phyloP scores from a whole-genome alignment of 768 basidiomycete species.

The Russula foetens region DNA sequence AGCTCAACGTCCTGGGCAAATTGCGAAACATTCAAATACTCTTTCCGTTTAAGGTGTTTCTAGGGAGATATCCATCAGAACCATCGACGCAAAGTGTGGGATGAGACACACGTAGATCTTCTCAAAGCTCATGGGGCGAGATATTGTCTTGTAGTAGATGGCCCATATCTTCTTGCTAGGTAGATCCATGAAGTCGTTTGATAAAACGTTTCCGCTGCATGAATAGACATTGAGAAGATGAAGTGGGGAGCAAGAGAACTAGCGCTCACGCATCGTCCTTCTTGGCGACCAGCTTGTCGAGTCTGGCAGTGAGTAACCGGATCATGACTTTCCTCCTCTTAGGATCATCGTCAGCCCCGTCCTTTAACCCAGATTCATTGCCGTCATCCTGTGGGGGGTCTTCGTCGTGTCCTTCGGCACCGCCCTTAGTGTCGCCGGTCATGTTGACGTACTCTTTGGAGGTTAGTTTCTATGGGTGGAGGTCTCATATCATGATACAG shows the following conservation, averaged over 20 bases:
- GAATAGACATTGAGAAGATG: neutral
- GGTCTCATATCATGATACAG: conserved; percentile 1
- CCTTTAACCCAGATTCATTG: conserved; percentile 35
- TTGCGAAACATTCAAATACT: conserved; percentile 56
- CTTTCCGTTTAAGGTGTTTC: conserved; percentile 77
- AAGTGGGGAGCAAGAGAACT: neutral
- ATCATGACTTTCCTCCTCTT: conserved; percentile 53
- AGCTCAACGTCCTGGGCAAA: conserved; percentile 86
- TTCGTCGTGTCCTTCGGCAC: conserved; percentile 27
- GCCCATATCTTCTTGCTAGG: conserved; percentile 76
- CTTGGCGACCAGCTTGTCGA: conserved; percentile 68
- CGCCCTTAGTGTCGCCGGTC: conserved; percentile 36
- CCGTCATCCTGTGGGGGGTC: conserved; percentile 26
- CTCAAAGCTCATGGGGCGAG: conserved; percentile 71
- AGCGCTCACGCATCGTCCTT: conserved; percentile 58
- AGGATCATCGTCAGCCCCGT: conserved; percentile 36
- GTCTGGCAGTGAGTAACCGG: conserved; percentile 54
- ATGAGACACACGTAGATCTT: conserved; percentile 57
- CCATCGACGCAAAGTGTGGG: conserved; percentile 5
- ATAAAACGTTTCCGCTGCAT: conserved; percentile 55
- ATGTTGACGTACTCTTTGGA: conserved; percentile 40
- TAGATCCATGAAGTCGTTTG: conserved; percentile 75
- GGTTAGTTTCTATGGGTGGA: conserved; percentile 35
- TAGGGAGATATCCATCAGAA: conserved; percentile 25
- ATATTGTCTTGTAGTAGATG: conserved; percentile 71